These are phyloP conservation scores for Hordeum vulgare DNA, from an alignment of 176 grass and related monocot genomes.

Conservation along the genomic window MorexV3_pseudomolecules_assembly NC_058524.1:451874576-451875075, in stretches of 20 bases:
- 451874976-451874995: too few species aligned
- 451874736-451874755: background rate
- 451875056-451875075: too few species aligned
- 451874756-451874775: background rate
- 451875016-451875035: too few species aligned
- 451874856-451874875: constrained; percentile 76
- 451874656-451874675: background rate
- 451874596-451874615: background rate
- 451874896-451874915: too few species aligned
- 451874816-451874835: background rate
- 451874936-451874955: too few species aligned
- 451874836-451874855: constrained; percentile 43
- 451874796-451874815: background rate
- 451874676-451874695: background rate
- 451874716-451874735: background rate
- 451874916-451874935: too few species aligned
- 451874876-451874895: too few species aligned
- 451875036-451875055: too few species aligned
- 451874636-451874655: background rate
- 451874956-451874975: too few species aligned
- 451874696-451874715: background rate
- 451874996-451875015: too few species aligned
- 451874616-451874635: background rate
- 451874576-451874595: background rate
- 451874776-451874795: too few species aligned